Evolutionary conservation across 2,329 filamentous ascomycete genomes (phyloP).

Genomic region (Cercospora berteroae): DNA sequence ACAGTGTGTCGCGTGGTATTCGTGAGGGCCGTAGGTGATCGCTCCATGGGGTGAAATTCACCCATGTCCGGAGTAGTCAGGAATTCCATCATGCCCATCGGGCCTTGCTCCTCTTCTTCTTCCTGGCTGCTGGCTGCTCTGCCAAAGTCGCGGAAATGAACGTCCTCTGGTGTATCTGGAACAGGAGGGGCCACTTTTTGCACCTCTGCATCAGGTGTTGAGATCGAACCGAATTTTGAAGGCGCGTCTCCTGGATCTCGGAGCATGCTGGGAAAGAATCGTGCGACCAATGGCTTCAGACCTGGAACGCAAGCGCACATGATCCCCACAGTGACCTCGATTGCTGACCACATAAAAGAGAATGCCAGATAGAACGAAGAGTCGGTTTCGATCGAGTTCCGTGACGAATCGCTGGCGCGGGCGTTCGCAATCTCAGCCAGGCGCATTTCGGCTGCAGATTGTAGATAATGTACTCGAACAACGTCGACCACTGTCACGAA

Average conservation of each 20-base stretch:
- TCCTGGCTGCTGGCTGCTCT: constrained; percentile 12
- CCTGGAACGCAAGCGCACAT: constrained; percentile 91
- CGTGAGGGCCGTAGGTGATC: constrained; percentile 41
- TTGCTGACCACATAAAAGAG: constrained; percentile 82
- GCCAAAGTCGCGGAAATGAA: constrained; percentile 31
- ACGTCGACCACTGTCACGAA: constrained; percentile 89
- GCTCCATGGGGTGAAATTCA: constrained; percentile 34
- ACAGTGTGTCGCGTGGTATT: constrained; percentile 42
- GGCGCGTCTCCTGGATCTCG: constrained; percentile 46
- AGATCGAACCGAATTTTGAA: constrained; percentile 34
- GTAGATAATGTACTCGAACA: constrained; percentile 83
- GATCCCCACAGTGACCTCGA: constrained; percentile 88
- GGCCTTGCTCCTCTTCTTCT: constrained; percentile 12
- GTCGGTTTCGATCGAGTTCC: constrained; percentile 48
- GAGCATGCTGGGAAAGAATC: constrained; percentile 57
- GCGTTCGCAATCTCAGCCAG: constrained; percentile 41
- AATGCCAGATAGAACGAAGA: constrained; percentile 72
- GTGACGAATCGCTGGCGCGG: background rate
- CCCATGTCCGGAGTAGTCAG: constrained; percentile 50
- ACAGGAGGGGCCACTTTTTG: constrained; percentile 15
- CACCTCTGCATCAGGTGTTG: constrained; percentile 15
- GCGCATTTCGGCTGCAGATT: constrained; percentile 61
- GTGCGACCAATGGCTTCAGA: constrained; percentile 77
- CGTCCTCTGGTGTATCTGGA: constrained; percentile 21
- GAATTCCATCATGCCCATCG: constrained; percentile 54